phyloP scores from a whole-genome alignment of 148 eudicot genomes.

The Dysphania ambrosioides region DNA sequence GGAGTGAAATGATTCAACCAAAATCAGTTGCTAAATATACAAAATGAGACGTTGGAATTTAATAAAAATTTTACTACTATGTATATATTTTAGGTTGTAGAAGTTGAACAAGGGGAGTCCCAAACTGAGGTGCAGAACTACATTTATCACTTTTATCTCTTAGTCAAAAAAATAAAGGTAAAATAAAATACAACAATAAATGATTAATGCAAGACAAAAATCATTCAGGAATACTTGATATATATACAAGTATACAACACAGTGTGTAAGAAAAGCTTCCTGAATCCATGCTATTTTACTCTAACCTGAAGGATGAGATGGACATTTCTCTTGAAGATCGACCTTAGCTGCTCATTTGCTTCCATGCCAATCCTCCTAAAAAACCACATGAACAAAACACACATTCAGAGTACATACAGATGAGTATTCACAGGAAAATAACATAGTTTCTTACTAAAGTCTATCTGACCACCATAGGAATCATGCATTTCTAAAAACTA shows the following conservation, averaged over 20 bases:
- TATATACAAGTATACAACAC: slow-evolving; percentile 17
- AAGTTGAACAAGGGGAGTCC: not conserved
- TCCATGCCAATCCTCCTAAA: slow-evolving; percentile 79
- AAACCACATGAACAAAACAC: not conserved
- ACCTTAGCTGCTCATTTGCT: slow-evolving; percentile 87
- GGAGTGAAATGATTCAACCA: not conserved
- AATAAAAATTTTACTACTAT: too few species aligned
- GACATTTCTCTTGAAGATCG: slow-evolving; percentile 75
- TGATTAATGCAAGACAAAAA: not conserved
- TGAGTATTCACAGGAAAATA: not conserved
- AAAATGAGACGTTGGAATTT: not conserved
- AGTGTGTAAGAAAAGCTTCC: not conserved
- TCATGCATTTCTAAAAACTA: not conserved
- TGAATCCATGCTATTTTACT: slow-evolving; percentile 37
- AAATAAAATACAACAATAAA: not conserved
- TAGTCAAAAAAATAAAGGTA: not conserved
- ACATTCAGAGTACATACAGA: slow-evolving; percentile 5
- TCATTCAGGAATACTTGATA: slow-evolving; percentile 1
- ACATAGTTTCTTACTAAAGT: not conserved
- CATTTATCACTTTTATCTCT: not conserved
- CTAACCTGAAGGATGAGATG: slow-evolving; percentile 81
- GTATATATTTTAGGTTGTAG: not conserved
- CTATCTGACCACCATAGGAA: not conserved
- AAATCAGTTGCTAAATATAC: not conserved
- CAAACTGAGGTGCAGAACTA: not conserved